Percentiles rank a stretch among this genome's conserved stretches.
Evolutionary conservation across 2,329 filamentous ascomycete genomes (phyloP).

Genomic region (Knoxdaviesia proteae): DNA sequence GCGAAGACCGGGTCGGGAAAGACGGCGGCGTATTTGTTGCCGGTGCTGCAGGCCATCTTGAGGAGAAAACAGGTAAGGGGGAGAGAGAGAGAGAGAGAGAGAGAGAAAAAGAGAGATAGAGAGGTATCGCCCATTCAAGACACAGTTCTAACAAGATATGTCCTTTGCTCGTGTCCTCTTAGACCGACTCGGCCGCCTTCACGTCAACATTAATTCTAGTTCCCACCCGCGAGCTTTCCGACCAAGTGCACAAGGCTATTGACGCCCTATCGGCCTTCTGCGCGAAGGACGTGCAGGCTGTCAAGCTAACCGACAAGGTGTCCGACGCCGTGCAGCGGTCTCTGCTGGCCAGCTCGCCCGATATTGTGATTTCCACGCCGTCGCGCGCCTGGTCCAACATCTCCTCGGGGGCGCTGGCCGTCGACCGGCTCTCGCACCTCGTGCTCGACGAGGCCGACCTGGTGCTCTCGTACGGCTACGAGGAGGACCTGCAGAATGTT

Average conservation of each 20-base stretch:
- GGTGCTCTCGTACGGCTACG: conserved; percentile 82
- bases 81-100: background rate
- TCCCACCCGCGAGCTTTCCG: conserved; percentile 81
- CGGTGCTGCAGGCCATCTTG: conserved; percentile 67
- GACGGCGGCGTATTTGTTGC: conserved; percentile 86
- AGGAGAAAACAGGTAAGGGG: conserved; percentile 46
- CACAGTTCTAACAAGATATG: no score
- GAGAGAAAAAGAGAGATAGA: no score
- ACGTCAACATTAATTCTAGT: conserved; percentile 76
- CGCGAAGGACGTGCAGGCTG: conserved; percentile 58
- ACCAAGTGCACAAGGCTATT: conserved; percentile 68
- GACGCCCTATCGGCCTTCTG: conserved; percentile 64
- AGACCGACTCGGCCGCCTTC: conserved; percentile 24
- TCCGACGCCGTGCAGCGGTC: conserved; percentile 76
- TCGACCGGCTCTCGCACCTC: conserved; percentile 52
- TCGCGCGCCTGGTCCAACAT: conserved; percentile 64
- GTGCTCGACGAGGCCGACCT: conserved; percentile 91
- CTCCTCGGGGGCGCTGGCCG: conserved; percentile 37
- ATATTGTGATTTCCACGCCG: conserved; percentile 81
- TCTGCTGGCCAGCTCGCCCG: conserved; percentile 65
- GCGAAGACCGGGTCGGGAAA: conserved; percentile 93
- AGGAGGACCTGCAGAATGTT: conserved; percentile 69
- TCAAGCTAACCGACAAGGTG: conserved; percentile 80
- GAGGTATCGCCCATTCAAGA: no score
- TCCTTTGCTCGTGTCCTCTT: background rate